A percentile compares a stretch with the other conserved stretches of the same genome.
Conservation (phyloP, 345 rosid species). For the Gossypium sturtianum region DNA sequence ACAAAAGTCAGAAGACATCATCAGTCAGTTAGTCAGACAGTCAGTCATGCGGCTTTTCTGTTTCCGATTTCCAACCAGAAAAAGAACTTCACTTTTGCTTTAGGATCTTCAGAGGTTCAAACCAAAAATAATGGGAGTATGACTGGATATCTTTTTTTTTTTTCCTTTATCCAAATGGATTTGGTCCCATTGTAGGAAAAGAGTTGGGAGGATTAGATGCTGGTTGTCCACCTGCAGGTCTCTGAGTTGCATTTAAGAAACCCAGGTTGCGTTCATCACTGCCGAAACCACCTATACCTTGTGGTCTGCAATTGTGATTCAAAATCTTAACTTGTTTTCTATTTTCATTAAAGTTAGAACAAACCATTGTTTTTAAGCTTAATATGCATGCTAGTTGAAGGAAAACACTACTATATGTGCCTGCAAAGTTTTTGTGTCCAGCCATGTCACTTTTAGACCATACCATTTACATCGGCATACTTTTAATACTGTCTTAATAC, state of each 20-base stretch:
- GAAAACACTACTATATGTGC: neutral
- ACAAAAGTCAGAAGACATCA: neutral
- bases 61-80: neutral
- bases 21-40: neutral
- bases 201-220: conserved; percentile 26
- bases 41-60: neutral
- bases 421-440: neutral
- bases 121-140: too few species aligned
- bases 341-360: neutral
- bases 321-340: neutral
- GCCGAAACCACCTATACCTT: conserved; percentile 29
- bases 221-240: conserved; percentile 28
- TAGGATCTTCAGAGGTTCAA: neutral
- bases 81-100: neutral
- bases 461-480: neutral
- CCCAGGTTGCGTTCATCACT: conserved; percentile 20
- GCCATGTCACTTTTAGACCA: neutral
- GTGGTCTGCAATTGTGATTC: conserved; percentile 26
- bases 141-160: too few species aligned
- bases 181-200: conserved; percentile 37
- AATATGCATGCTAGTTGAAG: neutral
- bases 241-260: conserved; percentile 20
- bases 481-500: neutral
- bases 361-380: neutral
- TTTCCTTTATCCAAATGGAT: conserved; percentile 48